phyloP scores from a whole-genome alignment of 1,284 basidiomycete genomes.

The Xerocomus minutiporus region DNA sequence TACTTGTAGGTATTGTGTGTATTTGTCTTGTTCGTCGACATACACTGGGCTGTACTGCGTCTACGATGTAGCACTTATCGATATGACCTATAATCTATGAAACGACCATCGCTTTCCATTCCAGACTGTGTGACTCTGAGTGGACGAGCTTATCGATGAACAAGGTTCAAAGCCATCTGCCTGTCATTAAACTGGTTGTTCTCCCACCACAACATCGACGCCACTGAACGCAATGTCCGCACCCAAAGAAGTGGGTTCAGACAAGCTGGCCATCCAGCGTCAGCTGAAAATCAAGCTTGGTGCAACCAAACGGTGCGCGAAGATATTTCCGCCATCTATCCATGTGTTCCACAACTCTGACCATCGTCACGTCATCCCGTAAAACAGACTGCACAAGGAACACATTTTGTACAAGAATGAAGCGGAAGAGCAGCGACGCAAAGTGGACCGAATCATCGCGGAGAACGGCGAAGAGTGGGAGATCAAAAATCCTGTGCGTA shows the following conservation, averaged over 20 bases:
- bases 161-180: not conserved
- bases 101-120: conserved; percentile 23
- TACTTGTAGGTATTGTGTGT: conserved; percentile 34
- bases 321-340: conserved; percentile 19
- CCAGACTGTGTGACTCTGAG: not conserved
- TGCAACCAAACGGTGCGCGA: conserved; percentile 61
- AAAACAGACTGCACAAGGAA: conserved; percentile 68
- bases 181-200: not conserved
- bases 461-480: conserved; percentile 73
- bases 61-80: conserved; percentile 29
- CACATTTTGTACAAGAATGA: conserved; percentile 67
- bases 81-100: conserved; percentile 29
- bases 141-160: conserved; percentile 11
- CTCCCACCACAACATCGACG: conserved; percentile 13
- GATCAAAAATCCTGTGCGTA: conserved; percentile 73
- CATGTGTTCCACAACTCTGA: not conserved
- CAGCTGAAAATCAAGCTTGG: conserved; percentile 83
- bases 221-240: conserved; percentile 19
- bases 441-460: conserved; percentile 59
- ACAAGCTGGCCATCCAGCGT: conserved; percentile 42
- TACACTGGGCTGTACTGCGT: conserved; percentile 31
- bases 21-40: conserved; percentile 27
- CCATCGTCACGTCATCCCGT: conserved; percentile 29
- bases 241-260: conserved; percentile 8
- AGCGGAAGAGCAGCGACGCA: conserved; percentile 53